A percentile compares a stretch with the other conserved stretches of the same genome.
phyloP scores from a whole-genome alignment of 164 flowering plant species.

The Stephania yunnanensis region DNA sequence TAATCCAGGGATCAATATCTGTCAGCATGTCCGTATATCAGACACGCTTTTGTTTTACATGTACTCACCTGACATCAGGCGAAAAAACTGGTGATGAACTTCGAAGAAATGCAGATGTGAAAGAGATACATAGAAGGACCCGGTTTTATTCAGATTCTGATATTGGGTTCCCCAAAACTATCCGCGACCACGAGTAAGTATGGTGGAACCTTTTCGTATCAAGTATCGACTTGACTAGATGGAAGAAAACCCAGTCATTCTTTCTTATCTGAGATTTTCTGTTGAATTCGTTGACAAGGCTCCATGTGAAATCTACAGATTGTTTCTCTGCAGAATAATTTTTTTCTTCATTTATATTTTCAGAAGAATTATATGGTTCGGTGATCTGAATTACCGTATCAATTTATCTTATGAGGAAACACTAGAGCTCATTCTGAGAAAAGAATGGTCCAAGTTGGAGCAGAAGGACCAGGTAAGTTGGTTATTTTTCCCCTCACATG shows the following conservation, averaged over 20 bases:
- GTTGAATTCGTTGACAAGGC: background rate
- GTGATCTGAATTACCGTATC: constrained; percentile 89
- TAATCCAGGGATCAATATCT: constrained; percentile 81
- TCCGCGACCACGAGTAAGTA: constrained; percentile 86
- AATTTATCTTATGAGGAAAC: constrained; percentile 68
- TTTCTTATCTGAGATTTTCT: background rate
- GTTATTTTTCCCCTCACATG: background rate
- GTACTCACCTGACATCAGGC: constrained; percentile 91
- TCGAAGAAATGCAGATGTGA: constrained; percentile 84
- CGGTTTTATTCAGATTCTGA: constrained; percentile 43
- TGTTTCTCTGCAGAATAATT: background rate
- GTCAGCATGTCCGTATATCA: constrained; percentile 97
- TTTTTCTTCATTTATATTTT: constrained; percentile 18
- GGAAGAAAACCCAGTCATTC: background rate
- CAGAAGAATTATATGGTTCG: constrained; percentile 92
- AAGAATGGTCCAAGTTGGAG: constrained; percentile 63
- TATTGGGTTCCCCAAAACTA: constrained; percentile 55
- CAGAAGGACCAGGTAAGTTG: constrained; percentile 79
- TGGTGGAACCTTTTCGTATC: background rate
- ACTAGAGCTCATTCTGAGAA: constrained; percentile 58
- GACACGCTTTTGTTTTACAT: constrained; percentile 84
- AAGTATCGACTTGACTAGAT: background rate
- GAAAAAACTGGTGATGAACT: constrained; percentile 75
- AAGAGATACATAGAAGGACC: constrained; percentile 76
- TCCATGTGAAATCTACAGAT: background rate